Percentiles rank a stretch among this genome's conserved stretches.
phyloP scores from a whole-genome alignment of 2,329 filamentous ascomycete genomes.

The Teratosphaeria pseudoeucalypti region DNA sequence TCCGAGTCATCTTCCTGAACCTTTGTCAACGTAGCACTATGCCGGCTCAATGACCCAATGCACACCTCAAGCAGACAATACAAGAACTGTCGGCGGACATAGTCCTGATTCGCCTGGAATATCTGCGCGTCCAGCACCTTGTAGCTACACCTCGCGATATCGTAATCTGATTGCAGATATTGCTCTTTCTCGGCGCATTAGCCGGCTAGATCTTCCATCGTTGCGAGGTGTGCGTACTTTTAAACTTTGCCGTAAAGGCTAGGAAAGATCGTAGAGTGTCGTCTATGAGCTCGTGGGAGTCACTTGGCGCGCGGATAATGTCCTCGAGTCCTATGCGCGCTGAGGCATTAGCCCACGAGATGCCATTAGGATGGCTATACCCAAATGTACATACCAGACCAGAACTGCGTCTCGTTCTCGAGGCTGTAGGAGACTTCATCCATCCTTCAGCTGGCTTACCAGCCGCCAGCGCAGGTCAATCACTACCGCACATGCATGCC shows the following conservation, averaged over 20 bases:
- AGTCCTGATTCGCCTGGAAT: slow-evolving; percentile 65
- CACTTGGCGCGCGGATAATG: slow-evolving; percentile 50
- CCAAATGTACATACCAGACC: slow-evolving; percentile 57
- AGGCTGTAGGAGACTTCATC: slow-evolving; percentile 55
- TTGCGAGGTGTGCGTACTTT: slow-evolving; percentile 37
- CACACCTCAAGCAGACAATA: slow-evolving; percentile 67
- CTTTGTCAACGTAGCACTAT: slow-evolving; percentile 1
- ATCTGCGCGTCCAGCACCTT: slow-evolving; percentile 65
- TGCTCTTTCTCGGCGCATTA: slow-evolving; percentile 41
- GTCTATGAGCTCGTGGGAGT: slow-evolving; percentile 62
- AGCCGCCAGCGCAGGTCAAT: slow-evolving; percentile 6
- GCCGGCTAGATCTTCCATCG: not conserved
- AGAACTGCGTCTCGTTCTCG: slow-evolving; percentile 78
- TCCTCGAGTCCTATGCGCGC: slow-evolving; percentile 50
- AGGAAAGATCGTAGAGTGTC: slow-evolving; percentile 78
- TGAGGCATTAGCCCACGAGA: not conserved
- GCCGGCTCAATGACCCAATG: no score
- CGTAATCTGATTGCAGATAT: slow-evolving; percentile 65
- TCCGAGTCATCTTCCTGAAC: slow-evolving; percentile 70
- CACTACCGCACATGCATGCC: slow-evolving; percentile 6
- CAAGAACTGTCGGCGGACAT: slow-evolving; percentile 86
- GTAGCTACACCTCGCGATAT: slow-evolving; percentile 70
- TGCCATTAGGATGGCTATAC: not conserved
- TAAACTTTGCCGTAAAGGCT: slow-evolving; percentile 62
- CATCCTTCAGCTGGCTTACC: slow-evolving; percentile 34